Conservation (phyloP, 805 yeast genomes). For the Candida mattraensis region DNA sequence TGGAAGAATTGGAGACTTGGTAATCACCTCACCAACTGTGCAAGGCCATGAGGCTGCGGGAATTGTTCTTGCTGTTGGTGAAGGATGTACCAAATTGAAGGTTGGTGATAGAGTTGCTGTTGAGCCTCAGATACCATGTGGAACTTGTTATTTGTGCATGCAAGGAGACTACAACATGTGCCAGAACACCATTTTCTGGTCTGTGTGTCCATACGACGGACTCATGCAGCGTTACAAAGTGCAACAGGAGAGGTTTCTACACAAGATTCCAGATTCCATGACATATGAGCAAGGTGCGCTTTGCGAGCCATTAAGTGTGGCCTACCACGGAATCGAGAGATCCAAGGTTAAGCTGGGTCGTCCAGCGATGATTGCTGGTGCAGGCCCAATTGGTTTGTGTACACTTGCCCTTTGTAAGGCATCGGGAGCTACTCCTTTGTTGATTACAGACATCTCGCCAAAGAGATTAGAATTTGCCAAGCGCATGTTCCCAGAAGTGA, state of each 20-base stretch:
- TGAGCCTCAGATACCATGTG: slow-evolving; percentile 57
- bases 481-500: slow-evolving; percentile 43
- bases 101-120: slow-evolving; percentile 49
- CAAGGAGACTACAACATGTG: slow-evolving; percentile 43
- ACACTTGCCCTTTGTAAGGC: slow-evolving; percentile 48
- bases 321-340: slow-evolving; percentile 49
- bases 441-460: slow-evolving; percentile 46
- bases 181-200: slow-evolving; percentile 37
- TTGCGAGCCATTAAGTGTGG: slow-evolving; percentile 55
- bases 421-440: slow-evolving; percentile 52
- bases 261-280: slow-evolving; percentile 42
- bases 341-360: slow-evolving; percentile 46
- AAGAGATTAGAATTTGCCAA: slow-evolving; percentile 48
- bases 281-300: slow-evolving; percentile 53
- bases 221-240: slow-evolving; percentile 38
- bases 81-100: slow-evolving; percentile 42
- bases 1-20: slow-evolving; percentile 48
- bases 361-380: slow-evolving; percentile 49
- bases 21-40: too few relatives aligned
- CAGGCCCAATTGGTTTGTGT: slow-evolving; percentile 58
- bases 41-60: slow-evolving; percentile 48
- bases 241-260: slow-evolving; percentile 35
- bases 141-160: slow-evolving; percentile 37
- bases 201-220: slow-evolving; percentile 39
- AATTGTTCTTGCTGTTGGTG: slow-evolving; percentile 47